A percentile compares a stretch with the other conserved stretches of the same genome.
phyloP scores from a whole-genome alignment of 2,329 filamentous ascomycete species.

The Cladosporium sp. region DNA sequence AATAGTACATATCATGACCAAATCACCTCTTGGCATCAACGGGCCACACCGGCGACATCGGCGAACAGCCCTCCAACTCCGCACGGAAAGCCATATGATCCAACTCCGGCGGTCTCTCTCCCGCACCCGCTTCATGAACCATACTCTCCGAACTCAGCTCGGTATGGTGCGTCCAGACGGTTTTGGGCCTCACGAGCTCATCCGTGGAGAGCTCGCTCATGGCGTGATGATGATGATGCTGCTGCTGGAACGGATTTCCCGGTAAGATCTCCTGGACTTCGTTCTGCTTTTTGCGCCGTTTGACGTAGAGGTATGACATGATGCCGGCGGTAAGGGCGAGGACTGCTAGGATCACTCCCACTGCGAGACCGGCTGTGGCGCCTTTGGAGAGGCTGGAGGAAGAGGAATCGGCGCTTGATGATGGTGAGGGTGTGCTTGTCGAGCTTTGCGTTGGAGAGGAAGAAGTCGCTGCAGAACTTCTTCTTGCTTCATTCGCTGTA shows the following conservation, averaged over 20 bases:
- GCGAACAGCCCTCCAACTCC: constrained; percentile 3
- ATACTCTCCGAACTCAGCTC: constrained; percentile 6
- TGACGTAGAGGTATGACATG: neutral
- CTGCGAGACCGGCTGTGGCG: constrained; percentile 5
- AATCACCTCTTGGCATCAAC: neutral
- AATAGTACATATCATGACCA: neutral
- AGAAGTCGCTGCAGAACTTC: neutral
- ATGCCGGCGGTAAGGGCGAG: neutral
- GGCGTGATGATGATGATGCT: neutral
- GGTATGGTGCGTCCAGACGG: neutral
- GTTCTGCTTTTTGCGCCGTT: neutral
- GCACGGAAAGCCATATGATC: neutral
- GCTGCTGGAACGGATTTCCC: neutral
- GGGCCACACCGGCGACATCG: neutral
- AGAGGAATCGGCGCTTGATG: neutral
- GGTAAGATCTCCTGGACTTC: constrained; percentile 2
- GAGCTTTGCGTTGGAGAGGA: neutral
- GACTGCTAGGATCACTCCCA: neutral
- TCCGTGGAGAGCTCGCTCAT: constrained; percentile 2
- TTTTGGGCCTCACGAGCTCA: neutral
- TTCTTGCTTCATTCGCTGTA: neutral
- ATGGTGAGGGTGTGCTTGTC: neutral
- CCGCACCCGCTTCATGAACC: constrained; percentile 5
- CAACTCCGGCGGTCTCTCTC: constrained; percentile 5
- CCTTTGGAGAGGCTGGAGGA: neutral